Conservation (phyloP, 2,329 filamentous ascomycete genomes). For the Trichoderma hamatum region DNA sequence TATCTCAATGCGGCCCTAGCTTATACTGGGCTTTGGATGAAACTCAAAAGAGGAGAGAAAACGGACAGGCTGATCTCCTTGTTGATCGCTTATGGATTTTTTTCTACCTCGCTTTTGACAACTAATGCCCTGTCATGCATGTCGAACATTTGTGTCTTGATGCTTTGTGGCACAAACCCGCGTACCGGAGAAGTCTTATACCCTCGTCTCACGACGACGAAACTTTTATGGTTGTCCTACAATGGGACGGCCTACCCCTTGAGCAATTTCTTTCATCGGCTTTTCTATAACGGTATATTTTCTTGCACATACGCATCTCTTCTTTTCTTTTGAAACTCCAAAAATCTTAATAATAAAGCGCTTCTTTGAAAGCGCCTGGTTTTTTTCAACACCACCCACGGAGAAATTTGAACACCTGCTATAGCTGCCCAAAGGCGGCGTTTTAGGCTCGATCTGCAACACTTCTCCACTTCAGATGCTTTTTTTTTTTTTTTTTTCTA, state of each 20-base stretch:
- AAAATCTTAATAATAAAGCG: slow-evolving; percentile 20
- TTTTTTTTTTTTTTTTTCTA: not conserved
- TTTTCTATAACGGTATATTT: slow-evolving; percentile 15
- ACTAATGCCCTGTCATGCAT: slow-evolving; percentile 5
- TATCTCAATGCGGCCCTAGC: slow-evolving; percentile 18
- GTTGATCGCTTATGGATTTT: not conserved
- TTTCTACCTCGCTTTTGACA: slow-evolving; percentile 14
- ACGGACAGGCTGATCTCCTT: slow-evolving; percentile 1
- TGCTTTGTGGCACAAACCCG: slow-evolving; percentile 19
- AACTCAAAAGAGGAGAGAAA: slow-evolving; percentile 11
- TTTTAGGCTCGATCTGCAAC: slow-evolving; percentile 32
- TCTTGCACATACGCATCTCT: slow-evolving; percentile 24
- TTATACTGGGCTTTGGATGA: slow-evolving; percentile 8
- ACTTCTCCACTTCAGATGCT: slow-evolving; percentile 34
- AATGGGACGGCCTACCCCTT: slow-evolving; percentile 15
- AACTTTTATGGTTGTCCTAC: not conserved
- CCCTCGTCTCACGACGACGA: slow-evolving; percentile 28
- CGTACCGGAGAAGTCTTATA: slow-evolving; percentile 19
- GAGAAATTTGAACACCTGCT: slow-evolving; percentile 27
- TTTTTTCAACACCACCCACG: slow-evolving; percentile 35
- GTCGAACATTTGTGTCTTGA: slow-evolving; percentile 17
- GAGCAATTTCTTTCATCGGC: slow-evolving; percentile 2
- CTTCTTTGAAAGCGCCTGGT: slow-evolving; percentile 21
- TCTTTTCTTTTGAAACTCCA: slow-evolving; percentile 1
- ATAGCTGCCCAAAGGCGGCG: slow-evolving; percentile 19